Evolutionary conservation across 192 early-diverging fungal genomes (phyloP).

Genomic region (Phycomyces blakesleeanus): DNA sequence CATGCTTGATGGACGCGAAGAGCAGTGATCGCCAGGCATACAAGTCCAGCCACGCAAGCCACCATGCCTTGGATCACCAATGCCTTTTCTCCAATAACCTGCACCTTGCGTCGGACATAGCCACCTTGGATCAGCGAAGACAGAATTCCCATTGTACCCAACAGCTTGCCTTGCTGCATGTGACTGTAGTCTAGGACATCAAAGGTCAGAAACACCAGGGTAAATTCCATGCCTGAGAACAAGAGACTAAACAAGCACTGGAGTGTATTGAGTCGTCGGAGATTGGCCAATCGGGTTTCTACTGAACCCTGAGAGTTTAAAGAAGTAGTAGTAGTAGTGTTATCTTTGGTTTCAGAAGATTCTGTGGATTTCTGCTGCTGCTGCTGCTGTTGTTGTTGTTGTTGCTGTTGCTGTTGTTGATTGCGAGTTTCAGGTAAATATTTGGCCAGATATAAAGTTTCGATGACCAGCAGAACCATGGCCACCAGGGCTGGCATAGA

Average conservation of each 20-base stretch:
- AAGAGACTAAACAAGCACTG: slow-evolving; percentile 89
- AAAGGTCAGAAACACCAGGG: slow-evolving; percentile 92
- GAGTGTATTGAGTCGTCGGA: slow-evolving; percentile 58
- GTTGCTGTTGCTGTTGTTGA: no score
- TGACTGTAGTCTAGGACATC: slow-evolving; percentile 86
- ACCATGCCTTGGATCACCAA: slow-evolving; percentile 79
- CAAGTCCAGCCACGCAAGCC: slow-evolving; percentile 61
- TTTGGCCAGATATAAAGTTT: slow-evolving; percentile 73
- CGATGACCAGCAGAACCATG: slow-evolving; percentile 73
- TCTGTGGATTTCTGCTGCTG: slow-evolving; percentile 7
- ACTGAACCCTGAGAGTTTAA: not conserved
- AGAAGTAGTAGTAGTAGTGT: not conserved
- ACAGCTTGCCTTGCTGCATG: slow-evolving; percentile 82
- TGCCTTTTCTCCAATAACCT: slow-evolving; percentile 62
- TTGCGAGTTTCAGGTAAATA: slow-evolving; percentile 78
- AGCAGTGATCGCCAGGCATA: slow-evolving; percentile 44
- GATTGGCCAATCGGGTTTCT: slow-evolving; percentile 24
- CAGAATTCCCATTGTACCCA: slow-evolving; percentile 84
- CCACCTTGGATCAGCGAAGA: slow-evolving; percentile 91
- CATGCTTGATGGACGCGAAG: not conserved
- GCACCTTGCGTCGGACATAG: slow-evolving; percentile 76
- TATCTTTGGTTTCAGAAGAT: slow-evolving; percentile 6
- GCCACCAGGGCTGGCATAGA: slow-evolving; percentile 88
- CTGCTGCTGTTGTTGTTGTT: no score
- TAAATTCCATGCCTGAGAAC: slow-evolving; percentile 99